Evolutionary conservation across 2,329 filamentous ascomycete genomes (phyloP).

Genomic region (Sphaceloma murrayae): DNA sequence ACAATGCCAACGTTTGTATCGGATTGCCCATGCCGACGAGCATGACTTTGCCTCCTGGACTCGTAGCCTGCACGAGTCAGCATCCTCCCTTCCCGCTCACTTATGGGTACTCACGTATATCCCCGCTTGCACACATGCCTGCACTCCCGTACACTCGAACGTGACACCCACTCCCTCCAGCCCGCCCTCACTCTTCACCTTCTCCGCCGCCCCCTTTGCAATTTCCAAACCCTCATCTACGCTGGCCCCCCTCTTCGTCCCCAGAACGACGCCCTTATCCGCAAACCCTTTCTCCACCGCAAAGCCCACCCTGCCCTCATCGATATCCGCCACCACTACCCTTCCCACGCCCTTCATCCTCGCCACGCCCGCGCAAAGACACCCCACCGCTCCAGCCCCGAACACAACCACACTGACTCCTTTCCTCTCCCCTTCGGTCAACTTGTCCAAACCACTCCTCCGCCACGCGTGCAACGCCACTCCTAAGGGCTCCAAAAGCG

Average conservation of each 20-base stretch:
- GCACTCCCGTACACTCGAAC: conserved; percentile 71
- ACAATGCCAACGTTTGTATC: conserved; percentile 63
- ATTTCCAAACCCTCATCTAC: conserved; percentile 46
- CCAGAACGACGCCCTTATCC: conserved; percentile 37
- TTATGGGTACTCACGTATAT: conserved; percentile 46
- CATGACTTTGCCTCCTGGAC: conserved; percentile 60
- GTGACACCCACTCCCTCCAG: conserved; percentile 49
- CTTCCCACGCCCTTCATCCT: conserved; percentile 44
- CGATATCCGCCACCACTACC: conserved; percentile 53
- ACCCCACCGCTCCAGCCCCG: conserved; percentile 52
- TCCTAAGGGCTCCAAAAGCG: conserved; percentile 50
- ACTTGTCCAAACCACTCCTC: conserved; percentile 40
- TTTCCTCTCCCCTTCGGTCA: neutral
- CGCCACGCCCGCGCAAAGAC: conserved; percentile 49
- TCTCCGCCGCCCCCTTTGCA: conserved; percentile 41
- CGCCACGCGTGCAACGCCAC: conserved; percentile 52
- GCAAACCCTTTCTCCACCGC: conserved; percentile 43
- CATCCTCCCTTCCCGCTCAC: neutral
- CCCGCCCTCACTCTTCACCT: conserved; percentile 28
- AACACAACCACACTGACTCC: conserved; percentile 47
- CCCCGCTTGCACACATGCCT: conserved; percentile 63
- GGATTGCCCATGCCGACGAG: conserved; percentile 74
- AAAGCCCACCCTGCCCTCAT: conserved; percentile 47
- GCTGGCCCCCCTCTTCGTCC: conserved; percentile 37
- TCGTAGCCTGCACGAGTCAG: conserved; percentile 41